These are phyloP conservation scores for Chlamydomonas schloesseri DNA, from an alignment of 139 green algal species.

Conservation along the genomic window DNA sequence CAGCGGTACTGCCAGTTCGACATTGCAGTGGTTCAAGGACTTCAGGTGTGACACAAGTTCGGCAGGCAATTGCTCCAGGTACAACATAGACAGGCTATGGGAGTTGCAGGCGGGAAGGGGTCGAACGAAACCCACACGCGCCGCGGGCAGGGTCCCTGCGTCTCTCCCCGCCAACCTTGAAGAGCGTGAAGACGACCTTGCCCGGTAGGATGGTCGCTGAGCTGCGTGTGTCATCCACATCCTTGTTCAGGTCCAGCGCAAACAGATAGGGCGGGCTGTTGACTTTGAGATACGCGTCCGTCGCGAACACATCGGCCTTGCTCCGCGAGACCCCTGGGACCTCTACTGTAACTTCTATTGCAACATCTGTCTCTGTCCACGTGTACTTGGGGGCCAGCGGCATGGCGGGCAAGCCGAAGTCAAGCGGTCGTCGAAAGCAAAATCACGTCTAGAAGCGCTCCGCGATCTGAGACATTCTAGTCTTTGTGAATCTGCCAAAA, in stretches of 20 bases:
- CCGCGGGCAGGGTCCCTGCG: not conserved
- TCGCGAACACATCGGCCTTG: slow-evolving; percentile 69
- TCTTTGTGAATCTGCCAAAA: no score
- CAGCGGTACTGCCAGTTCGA: no score
- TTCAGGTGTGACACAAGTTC: no score
- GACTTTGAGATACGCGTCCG: slow-evolving; percentile 73
- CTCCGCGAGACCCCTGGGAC: slow-evolving; percentile 54
- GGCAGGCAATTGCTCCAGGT: no score
- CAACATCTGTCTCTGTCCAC: slow-evolving; percentile 64
- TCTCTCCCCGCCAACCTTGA: slow-evolving; percentile 47
- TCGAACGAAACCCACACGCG: not conserved
- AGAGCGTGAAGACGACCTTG: slow-evolving; percentile 48
- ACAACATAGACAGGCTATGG: no score
- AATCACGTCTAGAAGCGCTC: not conserved
- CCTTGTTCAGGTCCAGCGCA: slow-evolving; percentile 65
- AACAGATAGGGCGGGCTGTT: slow-evolving; percentile 76
- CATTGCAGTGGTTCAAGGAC: no score
- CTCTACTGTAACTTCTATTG: slow-evolving; percentile 61
- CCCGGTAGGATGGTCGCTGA: slow-evolving; percentile 50
- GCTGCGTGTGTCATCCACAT: slow-evolving; percentile 63
- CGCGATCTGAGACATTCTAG: no score
- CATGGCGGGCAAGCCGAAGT: slow-evolving; percentile 48
- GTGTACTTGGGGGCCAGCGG: slow-evolving; percentile 65
- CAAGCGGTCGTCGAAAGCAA: no score
- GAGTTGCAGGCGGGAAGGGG: no score